Base-by-base conservation (phyloP, 1,284 basidiomycete species). In the Xerocomus cyaneibrunnescens region DNA sequence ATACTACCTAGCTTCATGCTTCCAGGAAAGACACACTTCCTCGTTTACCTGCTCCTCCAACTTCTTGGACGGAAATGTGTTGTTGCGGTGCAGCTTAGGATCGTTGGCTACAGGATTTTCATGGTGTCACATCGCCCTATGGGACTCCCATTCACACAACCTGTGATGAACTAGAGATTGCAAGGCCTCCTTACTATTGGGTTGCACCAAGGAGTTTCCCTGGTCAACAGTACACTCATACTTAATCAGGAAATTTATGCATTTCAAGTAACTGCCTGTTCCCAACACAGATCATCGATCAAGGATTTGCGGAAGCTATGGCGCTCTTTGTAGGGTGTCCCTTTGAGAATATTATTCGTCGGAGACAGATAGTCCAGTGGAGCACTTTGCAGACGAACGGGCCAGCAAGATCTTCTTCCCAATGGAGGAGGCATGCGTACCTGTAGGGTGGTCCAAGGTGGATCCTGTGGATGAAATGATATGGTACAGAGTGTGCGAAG, bases 1-100 rank as follows among this genome's bases (percentile, higher is more conserved):
- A 12, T 30, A 30, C 8, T 27, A n/a, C 27, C 10, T 27, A 6
- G 30, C 13, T 31, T 31, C 30, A 39, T 39, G 23, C 16, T 16
- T 1, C 28, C 42, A 53, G 48, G 48, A 2, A 53, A 51, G 17
- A 21, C 37, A 1, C 21, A 31, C 7, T 51, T 50, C 14, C 31
- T 50, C 3, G 3, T 41, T 7, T 44, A 45, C n/a, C 2, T 44
- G 0, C 48, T 52, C 0, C 14, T 51, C 3, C 8, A 7, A 3
- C 19, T 12, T 13, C 38, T 53, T 2, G 37, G 41, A 9, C 19
- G 34, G 17, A 16, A 34, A 19, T n/a, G 7, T 4, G 5, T 14
- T 0, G 51, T 53, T 21, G 42, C 28, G 8, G 28, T 30, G 10
- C 28, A 30, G 28, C 21, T 4, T n/a, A 16, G 1, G 7, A 2